A percentile compares a stretch with the other conserved stretches of the same genome.
phyloP scores from a whole-genome alignment of 139 green algal genomes.

The Haematococcus lacustris region DNA sequence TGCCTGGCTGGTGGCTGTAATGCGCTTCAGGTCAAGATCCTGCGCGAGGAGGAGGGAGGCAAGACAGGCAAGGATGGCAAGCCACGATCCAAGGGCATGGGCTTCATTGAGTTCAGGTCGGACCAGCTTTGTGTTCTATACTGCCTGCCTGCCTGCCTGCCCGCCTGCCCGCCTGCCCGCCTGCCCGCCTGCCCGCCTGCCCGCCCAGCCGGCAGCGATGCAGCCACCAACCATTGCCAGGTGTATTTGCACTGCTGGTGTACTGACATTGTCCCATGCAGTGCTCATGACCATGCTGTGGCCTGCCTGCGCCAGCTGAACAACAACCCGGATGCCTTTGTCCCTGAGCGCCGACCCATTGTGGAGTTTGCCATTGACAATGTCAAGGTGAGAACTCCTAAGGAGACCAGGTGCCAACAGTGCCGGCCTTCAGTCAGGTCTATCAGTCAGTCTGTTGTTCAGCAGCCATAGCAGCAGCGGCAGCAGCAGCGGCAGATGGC shows the following conservation, averaged over 20 bases:
- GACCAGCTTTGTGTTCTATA: too few relatives aligned
- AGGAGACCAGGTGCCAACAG: not conserved
- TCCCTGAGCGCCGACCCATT: slow-evolving; percentile 56
- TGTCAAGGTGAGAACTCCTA: slow-evolving; percentile 36
- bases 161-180: too few relatives aligned
- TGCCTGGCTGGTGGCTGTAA: not conserved
- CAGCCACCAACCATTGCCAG: too few relatives aligned
- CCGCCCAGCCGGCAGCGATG: too few relatives aligned
- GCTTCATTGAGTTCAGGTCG: slow-evolving; percentile 89
- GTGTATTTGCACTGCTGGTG: too few relatives aligned
- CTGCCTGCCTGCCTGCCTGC: too few relatives aligned
- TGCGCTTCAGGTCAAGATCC: slow-evolving; percentile 70
- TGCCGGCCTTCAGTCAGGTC: not conserved
- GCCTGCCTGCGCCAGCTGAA: slow-evolving; percentile 87
- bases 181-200: too few relatives aligned
- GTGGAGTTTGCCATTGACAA: slow-evolving; percentile 89
- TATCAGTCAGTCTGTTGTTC: slow-evolving; percentile 1
- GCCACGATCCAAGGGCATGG: slow-evolving; percentile 56
- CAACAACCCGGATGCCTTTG: slow-evolving; percentile 83
- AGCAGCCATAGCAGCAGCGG: slow-evolving; percentile 11
- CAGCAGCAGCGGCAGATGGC: not conserved
- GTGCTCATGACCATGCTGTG: slow-evolving; percentile 78
- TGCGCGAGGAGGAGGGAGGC: slow-evolving; percentile 56
- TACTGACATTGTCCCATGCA: too few relatives aligned
- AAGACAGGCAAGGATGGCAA: slow-evolving; percentile 18